Evolutionary conservation across 169 alveolate genomes (phyloP).

Genomic region (Fabrea salina): DNA sequence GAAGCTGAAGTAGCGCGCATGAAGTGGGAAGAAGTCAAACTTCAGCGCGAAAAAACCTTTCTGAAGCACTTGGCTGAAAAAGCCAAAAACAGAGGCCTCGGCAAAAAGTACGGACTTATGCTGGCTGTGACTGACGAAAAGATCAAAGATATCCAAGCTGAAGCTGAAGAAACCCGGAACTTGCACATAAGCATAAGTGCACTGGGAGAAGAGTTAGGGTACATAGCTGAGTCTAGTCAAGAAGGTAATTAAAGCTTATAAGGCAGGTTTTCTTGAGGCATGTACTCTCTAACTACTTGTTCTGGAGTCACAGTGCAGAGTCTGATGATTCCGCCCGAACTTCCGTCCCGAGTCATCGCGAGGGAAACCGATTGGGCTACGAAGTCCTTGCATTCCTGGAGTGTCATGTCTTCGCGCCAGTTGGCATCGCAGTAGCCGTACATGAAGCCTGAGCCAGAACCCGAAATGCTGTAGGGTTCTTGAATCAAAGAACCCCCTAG

Average conservation of each 20-base stretch:
- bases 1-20: too few species aligned
- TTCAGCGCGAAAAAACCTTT: too few species aligned
- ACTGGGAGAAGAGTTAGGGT: too few species aligned
- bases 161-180: too few species aligned
- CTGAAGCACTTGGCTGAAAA: too few species aligned
- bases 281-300: constrained; percentile 65
- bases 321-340: constrained; percentile 79
- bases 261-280: constrained; percentile 63
- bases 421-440: constrained; percentile 75
- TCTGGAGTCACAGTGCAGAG: constrained; percentile 70
- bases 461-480: constrained; percentile 60
- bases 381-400: constrained; percentile 68
- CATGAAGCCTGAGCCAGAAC: constrained; percentile 73
- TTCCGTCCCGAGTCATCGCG: constrained; percentile 78
- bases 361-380: constrained; percentile 63
- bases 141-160: too few species aligned
- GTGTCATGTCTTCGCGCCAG: constrained; percentile 70
- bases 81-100: too few species aligned
- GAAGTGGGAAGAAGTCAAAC: too few species aligned
- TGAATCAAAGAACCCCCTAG: constrained; percentile 66
- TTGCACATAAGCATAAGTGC: too few species aligned
- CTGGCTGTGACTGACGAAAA: too few species aligned
- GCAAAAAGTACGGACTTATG: too few species aligned
- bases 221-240: too few species aligned
- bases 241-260: constrained; percentile 21